Base-by-base conservation (phyloP, 176 grass and related monocot species). In the Rhynchospora breviuscula region DNA sequence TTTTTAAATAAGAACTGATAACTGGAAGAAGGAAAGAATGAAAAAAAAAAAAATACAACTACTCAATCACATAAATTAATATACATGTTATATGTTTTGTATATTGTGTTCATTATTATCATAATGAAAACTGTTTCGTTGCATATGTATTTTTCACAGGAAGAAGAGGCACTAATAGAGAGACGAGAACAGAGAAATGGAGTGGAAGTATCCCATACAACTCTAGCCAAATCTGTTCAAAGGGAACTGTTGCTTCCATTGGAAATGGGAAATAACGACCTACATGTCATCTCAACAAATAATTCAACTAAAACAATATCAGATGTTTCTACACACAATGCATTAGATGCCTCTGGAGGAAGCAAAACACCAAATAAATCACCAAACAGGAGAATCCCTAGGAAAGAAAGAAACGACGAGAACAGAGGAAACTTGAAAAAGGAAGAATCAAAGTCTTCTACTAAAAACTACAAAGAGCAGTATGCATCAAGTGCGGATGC, bases 341-440 rank as follows among this genome's bases (percentile, higher is more conserved):
- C 83, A 46, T 51, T 85, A 76, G 77, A 84, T 70, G 14, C n/a
- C 21, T 26, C 52, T 63, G 83, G 49, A 61, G 63, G 49, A 25
- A 85, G 7, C 40, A 76, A 47, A 71, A 40, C 26, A 84, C 2
- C 66, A 67, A 35, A 53, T 11, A 67, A 65, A 23, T 83, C 62
- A 51, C 63, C 63, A 60, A 44, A 58, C n/a, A 62, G 29, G 17
- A 63, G 14, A 85, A 26, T 61, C 48, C 18, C 18, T 23, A 31
- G 22, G 3, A 18, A 44, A 61, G 49, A 77, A 76, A 63, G 19
- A 62, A 85, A 59, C 58, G 63, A 77, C 21, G 49, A 48, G 49
- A 59, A 77, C 10, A 76, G 33, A 9, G 43, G 63, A 18, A 85
- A 7, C 11, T 35, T 57, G 46, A 71, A 10, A 3, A 58, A 73